phyloP scores from a whole-genome alignment of 768 basidiomycete genomes.

The Kwoniella dendrophila region DNA sequence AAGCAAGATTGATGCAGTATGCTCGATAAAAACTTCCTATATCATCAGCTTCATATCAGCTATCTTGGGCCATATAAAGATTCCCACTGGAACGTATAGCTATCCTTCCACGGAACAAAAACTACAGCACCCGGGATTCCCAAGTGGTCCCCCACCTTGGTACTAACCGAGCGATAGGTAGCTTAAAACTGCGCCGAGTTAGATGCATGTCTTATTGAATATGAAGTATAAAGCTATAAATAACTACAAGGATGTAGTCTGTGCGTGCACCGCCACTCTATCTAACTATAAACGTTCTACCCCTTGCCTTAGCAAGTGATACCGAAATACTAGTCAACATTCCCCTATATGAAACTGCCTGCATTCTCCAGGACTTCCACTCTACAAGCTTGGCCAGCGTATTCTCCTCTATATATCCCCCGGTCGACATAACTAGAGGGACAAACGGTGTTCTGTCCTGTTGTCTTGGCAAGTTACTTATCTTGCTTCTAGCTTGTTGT shows the following conservation, averaged over 20 bases:
- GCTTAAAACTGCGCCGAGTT: slow-evolving; percentile 1
- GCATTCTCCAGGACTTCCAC: slow-evolving; percentile 14
- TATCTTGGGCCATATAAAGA: no score
- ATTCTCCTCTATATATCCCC: slow-evolving; percentile 4
- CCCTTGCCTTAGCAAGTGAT: slow-evolving; percentile 7
- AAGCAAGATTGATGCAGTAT: no score
- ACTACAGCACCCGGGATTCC: slow-evolving; percentile 5
- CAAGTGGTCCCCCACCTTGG: slow-evolving; percentile 3
- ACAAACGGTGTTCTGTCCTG: neutral
- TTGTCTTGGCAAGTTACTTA: neutral
- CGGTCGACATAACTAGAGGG: slow-evolving; percentile 8
- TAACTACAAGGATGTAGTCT: neutral
- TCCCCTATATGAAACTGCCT: neutral
- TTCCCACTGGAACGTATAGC: neutral
- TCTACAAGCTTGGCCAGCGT: neutral
- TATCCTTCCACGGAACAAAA: neutral
- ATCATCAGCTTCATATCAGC: no score
- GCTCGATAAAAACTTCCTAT: no score
- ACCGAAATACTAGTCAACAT: slow-evolving; percentile 5
- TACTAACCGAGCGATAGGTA: slow-evolving; percentile 3
- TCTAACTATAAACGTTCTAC: neutral
- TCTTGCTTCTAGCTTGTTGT: slow-evolving; percentile 10
- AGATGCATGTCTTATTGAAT: slow-evolving; percentile 1
- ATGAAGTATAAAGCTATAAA: neutral
- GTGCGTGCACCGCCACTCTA: slow-evolving; percentile 3